Base-by-base conservation (phyloP, 192 early-diverging fungal species). In the Backusella luteola region DNA sequence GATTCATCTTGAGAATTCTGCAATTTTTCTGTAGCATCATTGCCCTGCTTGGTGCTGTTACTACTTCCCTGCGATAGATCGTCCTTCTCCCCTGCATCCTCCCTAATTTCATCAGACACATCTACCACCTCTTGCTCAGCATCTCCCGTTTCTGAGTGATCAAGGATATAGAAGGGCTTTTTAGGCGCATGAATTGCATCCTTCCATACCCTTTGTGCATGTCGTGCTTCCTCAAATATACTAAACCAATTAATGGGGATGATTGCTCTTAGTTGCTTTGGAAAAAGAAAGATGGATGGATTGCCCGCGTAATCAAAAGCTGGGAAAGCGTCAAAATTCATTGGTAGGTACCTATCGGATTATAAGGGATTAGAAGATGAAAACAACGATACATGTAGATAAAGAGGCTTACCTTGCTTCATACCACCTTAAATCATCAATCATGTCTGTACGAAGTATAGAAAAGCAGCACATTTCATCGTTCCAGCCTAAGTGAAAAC, bases 381-480 rank as follows among this genome's bases (percentile, higher is more conserved):
- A 36, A n/a, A 6, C 29, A 0, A 3, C 32, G 2, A 35, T 36
- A 67, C 14, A n/a, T 35, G 19, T 35, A 35, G 35, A 35, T 66
- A 32, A 34, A 8, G 8, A 17, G 29, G 2, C 29, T 36, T 71
- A 71, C 70, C 70, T 71, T 38, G 82, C 82, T 42, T 80, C 71
- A 19, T 78, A 83, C 82, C 82, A 83, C 34, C 76, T 76, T 72
- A 83, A 77, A 7, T 73, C 23, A 44, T 71, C 75, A 36, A 53
- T 52, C 19, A 49, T 38, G n/a, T 83, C 82, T 29, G 78, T 75
- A 77, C 82, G 74, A 79, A 83, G 76, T 42, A 83, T 36, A 52
- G 67, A 35, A 49, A 79, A 83, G 34, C 82, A 83, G 36, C 82
- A 83, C 82, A 83, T 83, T 49, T 83, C 82, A 77, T 83, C 82